Percentiles rank a stretch among this genome's conserved stretches.
Evolutionary conservation across 2,329 filamentous ascomycete genomes (phyloP).

Genomic region (Beauveria caledonica): DNA sequence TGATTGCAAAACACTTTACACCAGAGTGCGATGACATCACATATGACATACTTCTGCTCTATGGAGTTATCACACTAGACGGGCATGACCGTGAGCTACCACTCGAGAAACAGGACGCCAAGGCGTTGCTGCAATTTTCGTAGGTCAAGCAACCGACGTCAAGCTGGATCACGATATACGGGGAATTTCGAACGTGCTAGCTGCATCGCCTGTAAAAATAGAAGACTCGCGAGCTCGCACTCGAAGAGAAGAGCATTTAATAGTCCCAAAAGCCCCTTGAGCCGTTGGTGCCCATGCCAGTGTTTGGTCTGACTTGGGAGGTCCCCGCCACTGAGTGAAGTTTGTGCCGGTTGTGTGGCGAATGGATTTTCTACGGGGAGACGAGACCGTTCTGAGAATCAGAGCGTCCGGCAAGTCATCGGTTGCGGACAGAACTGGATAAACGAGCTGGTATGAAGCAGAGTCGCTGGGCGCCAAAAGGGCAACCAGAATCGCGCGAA

Average conservation of each 20-base stretch:
- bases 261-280: conserved; percentile 13
- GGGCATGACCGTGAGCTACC: background rate
- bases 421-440: too few species aligned
- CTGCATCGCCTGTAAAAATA: background rate
- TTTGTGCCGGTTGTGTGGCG: background rate
- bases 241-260: background rate
- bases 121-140: background rate
- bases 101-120: background rate
- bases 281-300: background rate
- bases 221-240: background rate
- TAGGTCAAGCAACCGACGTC: background rate
- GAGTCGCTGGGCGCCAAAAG: too few species aligned
- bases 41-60: background rate
- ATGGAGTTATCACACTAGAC: background rate
- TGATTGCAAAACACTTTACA: background rate
- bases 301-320: background rate
- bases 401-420: background rate
- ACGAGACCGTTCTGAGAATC: background rate
- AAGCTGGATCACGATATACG: background rate
- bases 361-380: background rate
- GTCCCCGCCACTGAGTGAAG: background rate
- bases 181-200: background rate
- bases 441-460: too few species aligned
- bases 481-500: too few species aligned
- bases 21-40: background rate